Base-by-base conservation (phyloP, 192 early-diverging fungal species). In the Coemansia furcata region DNA sequence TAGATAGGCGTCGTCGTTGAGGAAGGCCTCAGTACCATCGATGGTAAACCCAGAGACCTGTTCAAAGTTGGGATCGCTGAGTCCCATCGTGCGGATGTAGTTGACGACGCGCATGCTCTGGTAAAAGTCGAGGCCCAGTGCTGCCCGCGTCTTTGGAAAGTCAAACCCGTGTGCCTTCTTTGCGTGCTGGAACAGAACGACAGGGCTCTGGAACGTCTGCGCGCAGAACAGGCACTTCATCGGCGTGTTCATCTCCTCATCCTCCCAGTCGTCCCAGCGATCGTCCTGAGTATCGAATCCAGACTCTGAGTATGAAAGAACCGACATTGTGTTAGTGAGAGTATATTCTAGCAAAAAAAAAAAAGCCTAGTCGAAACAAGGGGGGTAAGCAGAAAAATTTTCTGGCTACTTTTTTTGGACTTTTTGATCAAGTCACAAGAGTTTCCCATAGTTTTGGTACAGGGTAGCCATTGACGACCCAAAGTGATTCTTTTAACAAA, bases 71-170 rank as follows among this genome's bases (percentile, higher is more conserved):
- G 69, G 71, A 30, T 67, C 66, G 50, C 30, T 66, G 32, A 69
- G 47, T n/a, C 64, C 72, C 72, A 69, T 67, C 4, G 60, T 68
- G 60, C 83, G 75, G 33, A 85, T 82, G 62, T 85, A 85, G 76
- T 85, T 85, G 39, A 85, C 72, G 7, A 74, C 63, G 19, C 83
- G 75, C 75, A 85, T 81, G 64, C 89, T 89, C 46, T 89, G 89
- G 84, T 98, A 98, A 73, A 96, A 96, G 65, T 95, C 93, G 15
- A 98, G 86, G 19, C 75, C 37, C 17, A 74, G 66, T 6, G 35
- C 46, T 1, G 68, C 60, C 6, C 86, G 79, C 3, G 79, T 74
- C 30, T 70, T 68, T 6, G 85, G 55, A 74, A 93, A 91, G 68
- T 93, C 88, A 78, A 93, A 93, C 6, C 80, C 84, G 50, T 93